These are phyloP conservation scores for Fistulinella cinereoalba DNA, from an alignment of 1,284 basidiomycete genomes.

Conservation along the genomic window DNA sequence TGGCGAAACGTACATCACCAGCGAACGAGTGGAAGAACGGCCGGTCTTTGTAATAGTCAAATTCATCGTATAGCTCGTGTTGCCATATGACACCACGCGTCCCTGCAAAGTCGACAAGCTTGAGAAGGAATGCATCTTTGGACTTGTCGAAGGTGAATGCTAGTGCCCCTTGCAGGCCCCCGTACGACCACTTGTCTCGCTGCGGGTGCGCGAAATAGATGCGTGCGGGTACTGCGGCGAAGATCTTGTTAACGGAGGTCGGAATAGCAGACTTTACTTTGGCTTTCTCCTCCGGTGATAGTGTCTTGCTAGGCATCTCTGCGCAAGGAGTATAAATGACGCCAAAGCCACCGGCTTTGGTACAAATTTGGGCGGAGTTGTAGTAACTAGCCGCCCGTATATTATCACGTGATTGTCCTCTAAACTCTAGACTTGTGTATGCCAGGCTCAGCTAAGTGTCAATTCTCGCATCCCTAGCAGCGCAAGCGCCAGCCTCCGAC, in stretches of 20 bases:
- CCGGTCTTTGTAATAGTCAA: constrained; percentile 85
- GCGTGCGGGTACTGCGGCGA: constrained; percentile 74
- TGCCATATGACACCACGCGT: constrained; percentile 92
- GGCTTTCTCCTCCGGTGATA: constrained; percentile 72
- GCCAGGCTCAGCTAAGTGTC: no score
- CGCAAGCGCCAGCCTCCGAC: no score
- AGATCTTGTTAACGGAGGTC: constrained; percentile 63
- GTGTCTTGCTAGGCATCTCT: constrained; percentile 67
- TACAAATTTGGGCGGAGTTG: no score
- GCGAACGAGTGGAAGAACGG: constrained; percentile 93
- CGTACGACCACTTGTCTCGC: constrained; percentile 77
- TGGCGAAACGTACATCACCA: constrained; percentile 72
- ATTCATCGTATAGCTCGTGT: constrained; percentile 86
- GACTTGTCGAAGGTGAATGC: constrained; percentile 67
- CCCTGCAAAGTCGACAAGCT: constrained; percentile 79
- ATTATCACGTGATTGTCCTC: no score
- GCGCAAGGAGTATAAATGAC: background rate
- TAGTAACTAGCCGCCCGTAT: no score
- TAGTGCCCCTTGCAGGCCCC: constrained; percentile 82
- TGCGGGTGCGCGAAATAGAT: constrained; percentile 85
- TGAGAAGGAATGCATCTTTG: constrained; percentile 61
- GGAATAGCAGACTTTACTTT: constrained; percentile 71
- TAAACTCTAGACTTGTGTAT: no score
- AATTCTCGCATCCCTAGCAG: no score
- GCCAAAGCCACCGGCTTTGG: no score